Base-by-base conservation (phyloP, 202 grass and related monocot species). In the Setaria viridis region DNA sequence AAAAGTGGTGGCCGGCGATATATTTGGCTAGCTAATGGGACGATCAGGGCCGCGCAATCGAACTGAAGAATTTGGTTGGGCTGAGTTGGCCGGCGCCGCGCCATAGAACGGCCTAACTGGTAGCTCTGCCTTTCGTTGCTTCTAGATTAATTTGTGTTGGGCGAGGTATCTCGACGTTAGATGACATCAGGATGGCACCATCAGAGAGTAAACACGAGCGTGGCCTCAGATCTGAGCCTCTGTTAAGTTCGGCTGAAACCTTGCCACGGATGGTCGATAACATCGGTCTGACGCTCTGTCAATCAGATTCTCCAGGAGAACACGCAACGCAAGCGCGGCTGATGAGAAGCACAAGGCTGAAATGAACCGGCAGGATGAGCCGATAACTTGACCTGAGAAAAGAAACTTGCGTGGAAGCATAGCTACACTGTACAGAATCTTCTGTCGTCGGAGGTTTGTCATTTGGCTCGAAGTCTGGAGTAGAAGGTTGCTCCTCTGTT, bases 111-210 rank as follows among this genome's bases (percentile, higher is more conserved):
- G 37, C 9, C 8, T 78, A 13, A 7, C 43, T 20, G 35, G 35
- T 37, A 15, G 32, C 16, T 21, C 68, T 76, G 71, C 54, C 57
- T 76, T 85, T 16, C 7, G 5, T 81, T 29, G 25, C 62, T 45
- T 81, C 53, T 85, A 70, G 70, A 80, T 60, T 30, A 21, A 66
- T 59, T 25, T 33, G 42, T 64, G 70, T 42, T 16, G 64, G 29
- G 7, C 9, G 11, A 42, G 51, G 1, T 47, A 3, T 33, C 6
- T 51, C 45, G 62, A 7, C 77, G 49, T 48, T 33, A 32, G 9
- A 39, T 51, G 34, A 75, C 62, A 55, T 53, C 53, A 76, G 8
- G 7, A 45, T 33, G 50, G 37, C 35, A 4, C 50, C 2, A 34
- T 49, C 67, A 54, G 14, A 6, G 41, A 5, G 11, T 11, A 56